These are phyloP conservation scores for Elaeis guineensis DNA, from an alignment of 176 grass and related monocot species.

Conservation along the genomic window DNA sequence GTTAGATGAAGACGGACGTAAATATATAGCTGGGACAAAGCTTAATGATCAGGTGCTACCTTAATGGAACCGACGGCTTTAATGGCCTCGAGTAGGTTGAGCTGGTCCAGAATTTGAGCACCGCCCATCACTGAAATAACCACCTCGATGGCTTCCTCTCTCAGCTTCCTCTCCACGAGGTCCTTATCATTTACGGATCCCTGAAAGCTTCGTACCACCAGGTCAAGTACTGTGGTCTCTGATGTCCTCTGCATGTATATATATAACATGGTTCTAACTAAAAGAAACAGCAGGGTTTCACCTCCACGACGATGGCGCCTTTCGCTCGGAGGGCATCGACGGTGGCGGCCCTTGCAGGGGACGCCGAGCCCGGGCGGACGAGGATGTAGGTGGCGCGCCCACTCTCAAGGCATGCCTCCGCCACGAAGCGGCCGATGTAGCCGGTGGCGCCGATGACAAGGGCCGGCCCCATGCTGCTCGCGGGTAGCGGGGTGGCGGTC, in stretches of 20 bases:
- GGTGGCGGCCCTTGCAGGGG: slow-evolving; percentile 23
- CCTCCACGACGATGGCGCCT: slow-evolving; percentile 56
- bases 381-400: slow-evolving; percentile 47
- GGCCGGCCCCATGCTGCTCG: slow-evolving; percentile 14
- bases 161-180: slow-evolving; percentile 33
- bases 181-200: slow-evolving; percentile 18
- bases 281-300: background rate
- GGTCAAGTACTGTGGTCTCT: too few relatives aligned
- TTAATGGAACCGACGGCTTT: slow-evolving; percentile 38
- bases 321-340: slow-evolving; percentile 33
- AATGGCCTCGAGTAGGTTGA: slow-evolving; percentile 46
- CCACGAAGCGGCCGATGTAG: slow-evolving; percentile 67
- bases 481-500: too few relatives aligned
- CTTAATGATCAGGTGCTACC: background rate
- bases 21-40: too few relatives aligned
- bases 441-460: slow-evolving; percentile 59
- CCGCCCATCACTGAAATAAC: slow-evolving; percentile 71
- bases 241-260: too few relatives aligned
- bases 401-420: slow-evolving; percentile 50
- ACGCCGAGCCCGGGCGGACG: slow-evolving; percentile 27
- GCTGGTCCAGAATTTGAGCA: slow-evolving; percentile 46
- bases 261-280: too few relatives aligned
- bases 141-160: slow-evolving; percentile 38
- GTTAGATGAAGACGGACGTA: too few relatives aligned
- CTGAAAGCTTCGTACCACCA: background rate